These are phyloP conservation scores for Lecanosticta acicola DNA, from an alignment of 2,329 filamentous ascomycete genomes.

Conservation along the genomic window DNA sequence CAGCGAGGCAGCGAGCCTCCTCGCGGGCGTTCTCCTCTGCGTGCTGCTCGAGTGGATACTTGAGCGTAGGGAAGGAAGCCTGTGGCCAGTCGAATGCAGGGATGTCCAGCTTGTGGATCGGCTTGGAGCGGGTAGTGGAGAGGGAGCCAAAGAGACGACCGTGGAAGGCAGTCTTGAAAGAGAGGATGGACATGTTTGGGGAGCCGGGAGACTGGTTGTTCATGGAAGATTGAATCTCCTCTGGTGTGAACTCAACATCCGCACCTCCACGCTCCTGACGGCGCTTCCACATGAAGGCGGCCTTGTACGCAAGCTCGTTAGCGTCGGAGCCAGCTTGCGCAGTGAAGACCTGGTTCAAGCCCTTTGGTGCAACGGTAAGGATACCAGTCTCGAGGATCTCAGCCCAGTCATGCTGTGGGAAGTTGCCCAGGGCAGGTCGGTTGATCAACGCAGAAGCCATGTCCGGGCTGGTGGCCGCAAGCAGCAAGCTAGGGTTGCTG, in stretches of 20 bases:
- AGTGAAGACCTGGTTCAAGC: constrained; percentile 83
- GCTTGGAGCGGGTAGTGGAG: constrained; percentile 84
- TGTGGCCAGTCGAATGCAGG: constrained; percentile 94
- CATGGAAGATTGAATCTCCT: constrained; percentile 72
- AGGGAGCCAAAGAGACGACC: constrained; percentile 82
- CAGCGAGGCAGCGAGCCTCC: constrained; percentile 73
- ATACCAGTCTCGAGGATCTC: constrained; percentile 72
- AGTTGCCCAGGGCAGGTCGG: constrained; percentile 83
- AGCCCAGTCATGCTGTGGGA: constrained; percentile 80
- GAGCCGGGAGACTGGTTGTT: constrained; percentile 73
- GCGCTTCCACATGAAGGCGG: constrained; percentile 87
- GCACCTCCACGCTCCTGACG: constrained; percentile 74
- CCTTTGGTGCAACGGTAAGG: constrained; percentile 75
- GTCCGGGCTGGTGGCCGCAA: constrained; percentile 66
- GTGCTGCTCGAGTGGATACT: constrained; percentile 80
- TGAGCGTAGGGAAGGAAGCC: constrained; percentile 75
- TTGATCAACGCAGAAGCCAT: constrained; percentile 81
- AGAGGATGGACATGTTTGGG: constrained; percentile 75
- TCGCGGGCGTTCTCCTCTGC: constrained; percentile 73
- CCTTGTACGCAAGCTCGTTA: constrained; percentile 93
- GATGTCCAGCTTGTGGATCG: constrained; percentile 92
- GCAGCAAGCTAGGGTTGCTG: constrained; percentile 73
- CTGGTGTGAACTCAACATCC: constrained; percentile 69
- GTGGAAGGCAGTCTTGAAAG: constrained; percentile 84
- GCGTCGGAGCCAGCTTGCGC: constrained; percentile 84